Percentiles rank a stretch among this genome's conserved stretches.
Conservation (phyloP, 208 protist genomes). For the Trypanosoma theileri region DNA sequence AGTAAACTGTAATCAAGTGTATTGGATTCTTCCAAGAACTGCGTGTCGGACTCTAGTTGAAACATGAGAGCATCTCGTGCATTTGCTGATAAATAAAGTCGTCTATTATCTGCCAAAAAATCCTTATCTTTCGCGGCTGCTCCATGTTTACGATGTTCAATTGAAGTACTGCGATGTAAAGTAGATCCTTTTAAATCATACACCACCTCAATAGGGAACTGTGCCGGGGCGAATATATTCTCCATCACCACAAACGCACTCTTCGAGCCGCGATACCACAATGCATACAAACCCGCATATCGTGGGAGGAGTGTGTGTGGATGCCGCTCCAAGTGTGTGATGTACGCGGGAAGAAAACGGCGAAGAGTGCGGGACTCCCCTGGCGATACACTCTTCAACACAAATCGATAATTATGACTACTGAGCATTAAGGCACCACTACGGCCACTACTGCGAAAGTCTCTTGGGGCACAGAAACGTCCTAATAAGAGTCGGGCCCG, state of each 20-base stretch:
- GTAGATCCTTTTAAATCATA: conserved; percentile 46
- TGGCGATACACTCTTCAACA: conserved; percentile 48
- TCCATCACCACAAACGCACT: conserved; percentile 19
- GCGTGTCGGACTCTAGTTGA: conserved; percentile 31
- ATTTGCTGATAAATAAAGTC: conserved; percentile 16
- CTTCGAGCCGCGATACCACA: conserved; percentile 14
- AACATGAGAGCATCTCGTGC: conserved; percentile 18
- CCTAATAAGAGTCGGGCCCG: conserved; percentile 32
- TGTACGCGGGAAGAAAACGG: conserved; percentile 41
- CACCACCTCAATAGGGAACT: conserved; percentile 23
- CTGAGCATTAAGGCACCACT: conserved; percentile 61
- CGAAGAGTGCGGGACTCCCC: conserved; percentile 40
- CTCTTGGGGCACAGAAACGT: conserved; percentile 18
- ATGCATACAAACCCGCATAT: conserved; percentile 31
- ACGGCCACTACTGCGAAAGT: conserved; percentile 36
- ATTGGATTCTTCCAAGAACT: conserved; percentile 24
- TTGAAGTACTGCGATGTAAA: conserved; percentile 25
- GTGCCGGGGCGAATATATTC: conserved; percentile 27
- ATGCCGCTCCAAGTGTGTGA: conserved; percentile 28
- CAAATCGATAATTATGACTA: conserved; percentile 39
- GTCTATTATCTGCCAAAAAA: conserved; percentile 22
- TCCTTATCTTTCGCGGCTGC: conserved; percentile 38
- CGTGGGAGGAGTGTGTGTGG: conserved; percentile 28
- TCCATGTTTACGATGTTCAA: conserved; percentile 16
- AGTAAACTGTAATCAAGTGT: conserved; percentile 40